These are phyloP conservation scores for Pleurotus salmoneostramineus DNA, from an alignment of 768 basidiomycete genomes.

Conservation along the genomic window DNA sequence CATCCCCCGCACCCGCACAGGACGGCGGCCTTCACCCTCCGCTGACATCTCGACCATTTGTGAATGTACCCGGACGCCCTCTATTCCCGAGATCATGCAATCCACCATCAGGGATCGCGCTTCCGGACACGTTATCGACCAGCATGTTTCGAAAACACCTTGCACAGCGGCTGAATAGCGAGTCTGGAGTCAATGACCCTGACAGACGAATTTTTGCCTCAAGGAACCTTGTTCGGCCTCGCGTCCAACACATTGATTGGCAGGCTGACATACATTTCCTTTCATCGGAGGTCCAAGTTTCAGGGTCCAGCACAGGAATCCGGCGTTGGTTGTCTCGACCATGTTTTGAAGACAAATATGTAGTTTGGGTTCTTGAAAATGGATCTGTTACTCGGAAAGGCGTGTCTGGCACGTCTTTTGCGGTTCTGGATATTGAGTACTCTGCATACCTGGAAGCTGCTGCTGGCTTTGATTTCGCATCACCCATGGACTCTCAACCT, in stretches of 20 bases:
- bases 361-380: constrained; percentile 45
- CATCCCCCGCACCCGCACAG: too few species aligned
- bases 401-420: constrained; percentile 46
- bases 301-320: constrained; percentile 50
- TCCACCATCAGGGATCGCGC: constrained; percentile 28
- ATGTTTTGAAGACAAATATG: constrained; percentile 71
- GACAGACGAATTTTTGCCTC: constrained; percentile 15
- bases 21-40: constrained; percentile 40
- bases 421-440: constrained; percentile 71
- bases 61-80: constrained; percentile 28
- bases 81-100: constrained; percentile 60
- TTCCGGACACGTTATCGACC: constrained; percentile 35
- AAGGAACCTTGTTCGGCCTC: neutral
- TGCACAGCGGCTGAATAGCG: constrained; percentile 29
- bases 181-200: constrained; percentile 4
- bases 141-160: constrained; percentile 49
- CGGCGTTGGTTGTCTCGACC: constrained; percentile 69
- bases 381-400: constrained; percentile 28
- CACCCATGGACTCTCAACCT: constrained; percentile 15
- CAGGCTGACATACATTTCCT: neutral
- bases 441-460: constrained; percentile 64
- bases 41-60: constrained; percentile 45
- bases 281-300: constrained; percentile 15
- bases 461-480: constrained; percentile 43
- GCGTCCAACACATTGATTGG: neutral